Conservation (phyloP, 108 stramenopile genomes). For the Fistulifera solaris region DNA sequence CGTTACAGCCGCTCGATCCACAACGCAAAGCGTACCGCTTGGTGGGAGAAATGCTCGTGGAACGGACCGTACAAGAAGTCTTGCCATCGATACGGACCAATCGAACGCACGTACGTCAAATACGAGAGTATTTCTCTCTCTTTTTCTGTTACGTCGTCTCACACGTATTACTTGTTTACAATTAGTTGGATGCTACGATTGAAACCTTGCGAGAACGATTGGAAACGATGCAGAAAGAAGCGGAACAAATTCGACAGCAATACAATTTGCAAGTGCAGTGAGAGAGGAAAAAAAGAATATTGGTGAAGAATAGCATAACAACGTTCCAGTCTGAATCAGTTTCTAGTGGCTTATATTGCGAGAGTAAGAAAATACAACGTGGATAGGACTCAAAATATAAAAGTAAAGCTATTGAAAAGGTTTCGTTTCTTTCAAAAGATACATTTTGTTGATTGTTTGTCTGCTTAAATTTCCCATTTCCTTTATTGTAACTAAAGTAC, state of each 20-base stretch:
- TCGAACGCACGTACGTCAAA: not conserved
- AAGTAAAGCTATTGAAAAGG: too few relatives aligned
- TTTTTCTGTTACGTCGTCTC: not conserved
- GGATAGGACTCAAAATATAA: too few relatives aligned
- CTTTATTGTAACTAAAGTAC: too few relatives aligned
- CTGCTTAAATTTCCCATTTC: too few relatives aligned
- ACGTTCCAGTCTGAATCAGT: too few relatives aligned
- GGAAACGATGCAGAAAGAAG: conserved; percentile 56
- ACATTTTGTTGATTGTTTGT: too few relatives aligned
- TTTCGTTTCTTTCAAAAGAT: too few relatives aligned
- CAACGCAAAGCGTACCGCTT: conserved; percentile 84
- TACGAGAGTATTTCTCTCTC: conserved; percentile 1
- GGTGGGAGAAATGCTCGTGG: conserved; percentile 91
- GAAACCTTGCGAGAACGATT: conserved; percentile 46
- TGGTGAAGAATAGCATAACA: too few relatives aligned
- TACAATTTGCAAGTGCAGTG: conserved; percentile 38
- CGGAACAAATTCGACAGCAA: conserved; percentile 64
- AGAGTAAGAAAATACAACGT: too few relatives aligned
- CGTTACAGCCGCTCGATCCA: conserved; percentile 79
- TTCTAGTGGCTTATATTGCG: too few relatives aligned
- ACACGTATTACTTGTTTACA: too few relatives aligned
- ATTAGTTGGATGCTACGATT: conserved; percentile 61
- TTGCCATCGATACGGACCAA: conserved; percentile 83
- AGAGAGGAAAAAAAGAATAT: too few relatives aligned
- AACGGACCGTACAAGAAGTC: conserved; percentile 90